Conservation (phyloP, 1,139 yeast species). For the Chernovozyma sophiae-reginae region DNA sequence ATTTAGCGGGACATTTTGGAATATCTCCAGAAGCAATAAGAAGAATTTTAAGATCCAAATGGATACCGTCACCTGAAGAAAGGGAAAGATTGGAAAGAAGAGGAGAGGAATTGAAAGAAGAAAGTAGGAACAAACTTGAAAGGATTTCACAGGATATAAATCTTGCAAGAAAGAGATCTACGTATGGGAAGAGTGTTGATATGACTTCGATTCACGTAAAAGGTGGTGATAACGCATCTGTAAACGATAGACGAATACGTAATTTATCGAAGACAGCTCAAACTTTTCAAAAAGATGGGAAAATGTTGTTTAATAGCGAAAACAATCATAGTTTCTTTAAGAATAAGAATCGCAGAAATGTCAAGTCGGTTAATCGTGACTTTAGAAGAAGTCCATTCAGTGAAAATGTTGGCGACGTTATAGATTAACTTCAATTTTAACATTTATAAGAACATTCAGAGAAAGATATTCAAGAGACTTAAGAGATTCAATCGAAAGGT, state of each 20-base stretch:
- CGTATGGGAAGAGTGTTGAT: conserved; percentile 7
- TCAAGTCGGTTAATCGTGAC: background rate
- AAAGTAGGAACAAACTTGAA: conserved; percentile 9
- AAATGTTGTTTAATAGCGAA: conserved; percentile 5
- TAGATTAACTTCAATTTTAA: too few species aligned
- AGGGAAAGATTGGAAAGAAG: conserved; percentile 43
- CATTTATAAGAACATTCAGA: too few species aligned
- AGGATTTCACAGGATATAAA: conserved; percentile 7
- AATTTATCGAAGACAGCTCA: conserved; percentile 9
- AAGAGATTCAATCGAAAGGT: too few species aligned
- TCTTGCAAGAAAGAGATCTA: conserved; percentile 8
- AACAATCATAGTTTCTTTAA: conserved; percentile 4
- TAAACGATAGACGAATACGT: conserved; percentile 4
- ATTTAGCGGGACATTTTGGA: conserved; percentile 60
- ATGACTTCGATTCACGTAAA: conserved; percentile 1
- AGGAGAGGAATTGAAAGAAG: conserved; percentile 34
- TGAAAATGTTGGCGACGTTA: conserved; percentile 3
- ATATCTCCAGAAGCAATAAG: conserved; percentile 83
- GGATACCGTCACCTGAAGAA: conserved; percentile 63
- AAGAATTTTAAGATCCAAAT: conserved; percentile 69
- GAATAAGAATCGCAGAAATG: conserved; percentile 2
- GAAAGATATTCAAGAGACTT: too few species aligned
- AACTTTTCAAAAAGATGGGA: conserved; percentile 9
- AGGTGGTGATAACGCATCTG: background rate
- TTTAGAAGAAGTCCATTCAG: conserved; percentile 1